phyloP scores from a whole-genome alignment of 371 early-diverging fungal genomes.

The Syncephalastrum racemosum region DNA sequence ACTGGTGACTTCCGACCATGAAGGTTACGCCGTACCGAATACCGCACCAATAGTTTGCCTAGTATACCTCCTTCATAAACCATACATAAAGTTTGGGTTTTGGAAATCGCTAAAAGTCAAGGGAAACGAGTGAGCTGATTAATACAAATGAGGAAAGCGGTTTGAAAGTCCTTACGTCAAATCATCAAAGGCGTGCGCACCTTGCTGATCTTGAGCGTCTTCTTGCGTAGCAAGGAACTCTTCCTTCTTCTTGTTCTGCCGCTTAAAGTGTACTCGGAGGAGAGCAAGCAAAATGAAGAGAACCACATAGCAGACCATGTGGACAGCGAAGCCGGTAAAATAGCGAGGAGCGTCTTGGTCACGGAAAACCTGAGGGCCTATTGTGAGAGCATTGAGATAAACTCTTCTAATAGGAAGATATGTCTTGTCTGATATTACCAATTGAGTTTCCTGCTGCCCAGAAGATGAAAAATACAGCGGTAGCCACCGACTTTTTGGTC shows the following conservation, averaged over 20 bases:
- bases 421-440: constrained; percentile 9
- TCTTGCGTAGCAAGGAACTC: constrained; percentile 6
- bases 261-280: constrained; percentile 17
- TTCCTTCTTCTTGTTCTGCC: constrained; percentile 22
- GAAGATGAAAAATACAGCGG: constrained; percentile 22
- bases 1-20: too few species aligned
- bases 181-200: constrained; percentile 21
- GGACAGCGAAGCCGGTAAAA: constrained; percentile 22
- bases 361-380: constrained; percentile 29
- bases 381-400: not conserved
- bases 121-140: too few species aligned
- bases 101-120: constrained; percentile 9
- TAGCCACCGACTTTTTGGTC: constrained; percentile 24
- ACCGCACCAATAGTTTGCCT: too few species aligned
- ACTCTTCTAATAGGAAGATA: too few species aligned
- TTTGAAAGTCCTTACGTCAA: constrained; percentile 5
- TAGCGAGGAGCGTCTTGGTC: constrained; percentile 21
- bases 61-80: too few species aligned
- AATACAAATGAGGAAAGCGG: too few species aligned
- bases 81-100: constrained; percentile 17
- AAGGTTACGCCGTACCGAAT: too few species aligned
- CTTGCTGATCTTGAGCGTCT: constrained; percentile 6
- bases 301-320: constrained; percentile 22
- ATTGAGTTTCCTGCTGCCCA: constrained; percentile 30
- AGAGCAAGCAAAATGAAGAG: constrained; percentile 7